Evolutionary conservation across 1,139 yeast species (phyloP).

Genomic region (Suhomyces panamericanus): DNA sequence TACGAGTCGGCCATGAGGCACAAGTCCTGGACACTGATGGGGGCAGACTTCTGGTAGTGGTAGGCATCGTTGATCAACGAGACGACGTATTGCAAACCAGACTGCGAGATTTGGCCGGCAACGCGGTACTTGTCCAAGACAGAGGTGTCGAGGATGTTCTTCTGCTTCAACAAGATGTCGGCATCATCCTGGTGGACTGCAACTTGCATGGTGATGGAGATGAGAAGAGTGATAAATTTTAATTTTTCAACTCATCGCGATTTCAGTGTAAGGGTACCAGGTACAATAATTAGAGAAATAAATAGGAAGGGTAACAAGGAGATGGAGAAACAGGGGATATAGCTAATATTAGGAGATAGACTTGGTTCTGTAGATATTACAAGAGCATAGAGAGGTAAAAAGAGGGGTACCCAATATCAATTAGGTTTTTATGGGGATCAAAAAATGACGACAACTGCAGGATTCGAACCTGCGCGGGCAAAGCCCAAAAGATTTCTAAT

Average conservation of each 20-base stretch:
- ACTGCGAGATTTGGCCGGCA: conserved; percentile 92
- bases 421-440: too few relatives aligned
- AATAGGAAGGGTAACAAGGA: neutral
- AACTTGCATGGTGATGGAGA: conserved; percentile 48
- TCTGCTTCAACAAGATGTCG: conserved; percentile 69
- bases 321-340: neutral
- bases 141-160: conserved; percentile 61
- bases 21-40: conserved; percentile 65
- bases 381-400: neutral
- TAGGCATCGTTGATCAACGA: conserved; percentile 70
- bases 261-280: conserved; percentile 6
- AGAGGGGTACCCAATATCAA: too few relatives aligned
- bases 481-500: conserved; percentile 46
- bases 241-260: conserved; percentile 12
- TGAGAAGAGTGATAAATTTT: conserved; percentile 6
- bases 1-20: conserved; percentile 82
- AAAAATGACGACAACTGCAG: conserved; percentile 41
- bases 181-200: conserved; percentile 72
- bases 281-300: neutral
- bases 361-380: neutral
- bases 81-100: conserved; percentile 68
- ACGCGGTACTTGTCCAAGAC: conserved; percentile 79
- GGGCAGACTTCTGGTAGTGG: conserved; percentile 51
- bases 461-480: conserved; percentile 60
- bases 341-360: neutral